These are phyloP conservation scores for Aphanomyces astaci DNA, from an alignment of 352 stramenopile species.

Conservation along the genomic window DNA sequence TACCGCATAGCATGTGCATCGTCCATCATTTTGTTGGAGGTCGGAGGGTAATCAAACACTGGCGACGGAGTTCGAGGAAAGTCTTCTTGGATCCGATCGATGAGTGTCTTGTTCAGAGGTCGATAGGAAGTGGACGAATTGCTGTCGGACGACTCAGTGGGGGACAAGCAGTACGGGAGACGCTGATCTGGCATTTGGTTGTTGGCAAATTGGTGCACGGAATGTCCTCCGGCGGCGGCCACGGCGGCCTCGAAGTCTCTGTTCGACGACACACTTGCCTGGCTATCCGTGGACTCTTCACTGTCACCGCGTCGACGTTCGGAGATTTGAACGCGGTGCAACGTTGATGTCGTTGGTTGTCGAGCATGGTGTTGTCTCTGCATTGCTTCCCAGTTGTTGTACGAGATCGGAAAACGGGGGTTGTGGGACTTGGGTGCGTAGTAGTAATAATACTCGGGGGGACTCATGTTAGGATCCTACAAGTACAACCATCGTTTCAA, in stretches of 20 bases:
- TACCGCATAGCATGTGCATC: neutral
- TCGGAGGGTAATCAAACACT: constrained; percentile 33
- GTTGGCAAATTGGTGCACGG: neutral
- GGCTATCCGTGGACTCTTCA: constrained; percentile 17
- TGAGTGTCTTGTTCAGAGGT: constrained; percentile 30
- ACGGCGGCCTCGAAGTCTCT: constrained; percentile 23
- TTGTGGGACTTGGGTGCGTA: constrained; percentile 21
- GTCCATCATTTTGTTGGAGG: neutral
- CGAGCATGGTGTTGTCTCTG: constrained; percentile 3
- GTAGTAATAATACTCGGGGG: constrained; percentile 11
- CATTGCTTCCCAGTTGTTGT: constrained; percentile 13
- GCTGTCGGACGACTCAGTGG: constrained; percentile 11
- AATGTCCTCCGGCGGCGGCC: constrained; percentile 35
- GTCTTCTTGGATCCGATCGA: constrained; percentile 74
- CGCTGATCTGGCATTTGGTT: neutral
- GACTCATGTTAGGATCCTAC: constrained; percentile 3
- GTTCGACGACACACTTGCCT: constrained; percentile 25
- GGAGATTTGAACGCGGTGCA: constrained; percentile 16
- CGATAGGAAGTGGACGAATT: neutral
- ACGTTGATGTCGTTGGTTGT: neutral
- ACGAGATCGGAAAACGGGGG: constrained; percentile 12
- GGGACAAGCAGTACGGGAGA: constrained; percentile 4
- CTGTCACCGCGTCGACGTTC: neutral
- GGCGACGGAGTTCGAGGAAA: constrained; percentile 63
- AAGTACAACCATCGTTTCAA: neutral